Evolutionary conservation across 2,329 filamentous ascomycete species (phyloP).

Genomic region (Neospermospora avenae): DNA sequence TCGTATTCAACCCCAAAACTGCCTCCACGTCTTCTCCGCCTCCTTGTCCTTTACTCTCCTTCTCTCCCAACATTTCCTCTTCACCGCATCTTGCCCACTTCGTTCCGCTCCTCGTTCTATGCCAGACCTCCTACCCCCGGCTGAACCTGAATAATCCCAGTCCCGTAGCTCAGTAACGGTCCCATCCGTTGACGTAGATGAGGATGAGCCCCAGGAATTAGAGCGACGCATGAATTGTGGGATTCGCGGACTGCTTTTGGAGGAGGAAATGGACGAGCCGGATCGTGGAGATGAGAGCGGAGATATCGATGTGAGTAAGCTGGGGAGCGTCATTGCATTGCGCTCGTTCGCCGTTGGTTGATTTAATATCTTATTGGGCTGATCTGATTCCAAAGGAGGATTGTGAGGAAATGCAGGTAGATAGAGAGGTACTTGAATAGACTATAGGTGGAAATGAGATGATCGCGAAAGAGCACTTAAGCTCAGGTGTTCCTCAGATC

Average conservation of each 20-base stretch:
- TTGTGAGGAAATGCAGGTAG: no score
- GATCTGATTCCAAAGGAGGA: background rate
- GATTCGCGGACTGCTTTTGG: background rate
- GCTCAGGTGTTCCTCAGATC: no score
- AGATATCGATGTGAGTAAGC: conserved; percentile 20
- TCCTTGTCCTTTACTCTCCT: conserved; percentile 6
- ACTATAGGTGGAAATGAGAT: background rate
- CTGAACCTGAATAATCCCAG: conserved; percentile 10
- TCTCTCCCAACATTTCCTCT: conserved; percentile 15
- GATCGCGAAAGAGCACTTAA: background rate
- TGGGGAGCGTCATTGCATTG: conserved; percentile 5
- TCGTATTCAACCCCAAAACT: conserved; percentile 18
- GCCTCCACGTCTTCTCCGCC: conserved; percentile 19
- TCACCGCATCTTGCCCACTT: conserved; percentile 20
- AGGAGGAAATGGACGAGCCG: background rate
- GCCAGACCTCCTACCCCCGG: background rate
- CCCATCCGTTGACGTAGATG: conserved; percentile 6
- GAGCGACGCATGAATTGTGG: conserved; percentile 7
- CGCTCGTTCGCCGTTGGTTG: background rate
- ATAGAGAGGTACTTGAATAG: background rate
- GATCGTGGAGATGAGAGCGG: background rate
- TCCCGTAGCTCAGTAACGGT: conserved; percentile 17
- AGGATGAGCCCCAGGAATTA: conserved; percentile 10
- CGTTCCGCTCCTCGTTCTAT: no score
- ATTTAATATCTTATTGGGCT: background rate